phyloP scores from a whole-genome alignment of 306 rosid species.

The Vigna nakashimae region DNA sequence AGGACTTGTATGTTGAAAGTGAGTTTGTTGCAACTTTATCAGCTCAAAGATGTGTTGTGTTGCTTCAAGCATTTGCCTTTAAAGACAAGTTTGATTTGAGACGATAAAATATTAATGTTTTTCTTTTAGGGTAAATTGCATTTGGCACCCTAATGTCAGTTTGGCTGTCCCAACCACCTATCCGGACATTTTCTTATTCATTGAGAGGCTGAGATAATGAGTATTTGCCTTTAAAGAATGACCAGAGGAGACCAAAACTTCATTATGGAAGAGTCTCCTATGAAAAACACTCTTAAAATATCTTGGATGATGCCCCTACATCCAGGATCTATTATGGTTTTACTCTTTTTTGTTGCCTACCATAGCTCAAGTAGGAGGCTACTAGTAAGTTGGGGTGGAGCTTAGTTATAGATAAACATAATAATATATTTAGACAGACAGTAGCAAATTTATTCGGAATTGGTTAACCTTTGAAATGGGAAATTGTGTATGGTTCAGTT shows the following conservation, averaged over 20 bases:
- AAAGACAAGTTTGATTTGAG: neutral
- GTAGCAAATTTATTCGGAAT: neutral
- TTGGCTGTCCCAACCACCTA: neutral
- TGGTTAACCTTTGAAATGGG: slow-evolving; percentile 15
- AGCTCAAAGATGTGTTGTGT: neutral
- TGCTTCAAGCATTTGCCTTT: neutral
- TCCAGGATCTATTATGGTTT: neutral
- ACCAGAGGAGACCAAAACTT: neutral
- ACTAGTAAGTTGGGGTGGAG: neutral
- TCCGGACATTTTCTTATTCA: neutral
- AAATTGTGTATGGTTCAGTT: slow-evolving; percentile 2
- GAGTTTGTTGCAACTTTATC: neutral
- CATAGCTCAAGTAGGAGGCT: neutral
- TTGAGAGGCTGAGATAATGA: slow-evolving; percentile 31
- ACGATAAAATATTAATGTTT: neutral
- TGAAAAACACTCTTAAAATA: neutral
- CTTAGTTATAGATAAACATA: slow-evolving; percentile 9
- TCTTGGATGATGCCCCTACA: neutral
- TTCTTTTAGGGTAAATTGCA: neutral
- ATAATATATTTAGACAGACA: neutral
- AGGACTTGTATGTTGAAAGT: neutral
- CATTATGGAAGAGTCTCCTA: slow-evolving; percentile 5
- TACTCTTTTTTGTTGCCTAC: neutral
- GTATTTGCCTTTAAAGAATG: neutral
- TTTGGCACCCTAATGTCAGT: neutral